A percentile compares a stretch with the other conserved stretches of the same genome.
phyloP scores from a whole-genome alignment of 2,329 filamentous ascomycete species.

The Calcarisporium arbuscula region DNA sequence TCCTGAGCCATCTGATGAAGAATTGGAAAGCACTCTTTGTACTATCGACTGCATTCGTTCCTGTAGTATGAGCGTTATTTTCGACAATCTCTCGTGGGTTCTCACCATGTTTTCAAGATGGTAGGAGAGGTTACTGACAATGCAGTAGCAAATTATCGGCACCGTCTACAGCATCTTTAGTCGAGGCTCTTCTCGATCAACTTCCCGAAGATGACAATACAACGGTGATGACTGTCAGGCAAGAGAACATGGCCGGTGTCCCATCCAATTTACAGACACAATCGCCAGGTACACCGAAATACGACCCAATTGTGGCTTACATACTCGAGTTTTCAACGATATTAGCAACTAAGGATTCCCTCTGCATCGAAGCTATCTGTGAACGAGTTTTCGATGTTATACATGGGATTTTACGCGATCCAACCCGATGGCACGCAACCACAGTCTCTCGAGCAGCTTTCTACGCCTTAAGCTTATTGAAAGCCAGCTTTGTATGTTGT shows the following conservation, averaged over 20 bases:
- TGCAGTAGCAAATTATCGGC: conserved; percentile 31
- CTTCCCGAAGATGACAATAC: conserved; percentile 77
- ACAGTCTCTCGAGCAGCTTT: conserved; percentile 77
- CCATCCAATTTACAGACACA: conserved; percentile 45
- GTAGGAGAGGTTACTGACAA: neutral
- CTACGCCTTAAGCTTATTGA: conserved; percentile 77
- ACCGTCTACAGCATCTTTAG: conserved; percentile 25
- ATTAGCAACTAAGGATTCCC: conserved; percentile 67
- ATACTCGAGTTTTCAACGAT: conserved; percentile 87
- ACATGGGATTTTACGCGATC: conserved; percentile 76
- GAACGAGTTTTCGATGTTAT: conserved; percentile 74
- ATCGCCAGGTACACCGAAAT: conserved; percentile 45
- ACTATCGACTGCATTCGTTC: conserved; percentile 91
- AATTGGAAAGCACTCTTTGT: conserved; percentile 90
- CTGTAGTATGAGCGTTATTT: conserved; percentile 76
- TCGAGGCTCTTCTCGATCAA: conserved; percentile 70
- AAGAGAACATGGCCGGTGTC: conserved; percentile 64
- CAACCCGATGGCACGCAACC: conserved; percentile 72
- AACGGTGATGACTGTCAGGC: conserved; percentile 81
- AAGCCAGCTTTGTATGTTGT: conserved; percentile 71
- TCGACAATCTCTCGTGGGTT: conserved; percentile 72
- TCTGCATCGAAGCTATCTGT: conserved; percentile 66
- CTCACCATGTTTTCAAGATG: conserved; percentile 9
- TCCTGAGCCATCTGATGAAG: conserved; percentile 93
- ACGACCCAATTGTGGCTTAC: conserved; percentile 83